Percentiles rank a stretch among this genome's conserved stretches.
Evolutionary conservation across 2,329 filamentous ascomycete genomes (phyloP).

Genomic region (Macroventuria anomochaeta): DNA sequence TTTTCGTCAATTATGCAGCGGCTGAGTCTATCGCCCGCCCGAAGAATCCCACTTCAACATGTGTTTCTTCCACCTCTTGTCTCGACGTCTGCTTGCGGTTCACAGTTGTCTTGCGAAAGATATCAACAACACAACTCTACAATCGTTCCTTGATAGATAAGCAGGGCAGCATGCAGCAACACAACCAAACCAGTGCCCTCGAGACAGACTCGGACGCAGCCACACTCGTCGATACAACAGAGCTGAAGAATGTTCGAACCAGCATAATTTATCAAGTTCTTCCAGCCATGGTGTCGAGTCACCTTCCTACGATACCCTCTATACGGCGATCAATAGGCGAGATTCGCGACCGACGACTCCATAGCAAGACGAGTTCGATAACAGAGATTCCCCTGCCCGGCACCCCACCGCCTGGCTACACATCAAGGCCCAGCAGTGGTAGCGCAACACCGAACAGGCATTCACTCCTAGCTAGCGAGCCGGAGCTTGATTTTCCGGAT

Average conservation of each 20-base stretch:
- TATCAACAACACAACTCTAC: slow-evolving; percentile 9
- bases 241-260: slow-evolving; percentile 27
- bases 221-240: slow-evolving; percentile 16
- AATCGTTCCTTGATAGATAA: slow-evolving; percentile 21
- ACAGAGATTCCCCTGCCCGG: slow-evolving; percentile 30
- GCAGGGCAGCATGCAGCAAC: slow-evolving; percentile 18
- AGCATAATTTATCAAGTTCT: slow-evolving; percentile 63
- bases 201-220: slow-evolving; percentile 19
- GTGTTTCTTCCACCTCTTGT: background rate
- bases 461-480: slow-evolving; percentile 26
- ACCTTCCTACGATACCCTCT: slow-evolving; percentile 60
- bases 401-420: slow-evolving; percentile 50
- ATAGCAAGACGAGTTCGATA: slow-evolving; percentile 25
- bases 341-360: slow-evolving; percentile 27
- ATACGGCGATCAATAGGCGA: slow-evolving; percentile 49
- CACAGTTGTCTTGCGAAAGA: background rate
- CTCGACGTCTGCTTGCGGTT: slow-evolving; percentile 15
- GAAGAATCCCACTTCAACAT: background rate
- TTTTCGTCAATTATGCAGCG: slow-evolving; percentile 19
- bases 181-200: background rate
- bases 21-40: background rate
- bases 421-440: slow-evolving; percentile 35
- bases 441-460: slow-evolving; percentile 27
- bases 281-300: slow-evolving; percentile 59
- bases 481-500: slow-evolving; percentile 32